Conservation (phyloP, 2,329 filamentous ascomycete species). For the Chaetomiaceae sp. region DNA sequence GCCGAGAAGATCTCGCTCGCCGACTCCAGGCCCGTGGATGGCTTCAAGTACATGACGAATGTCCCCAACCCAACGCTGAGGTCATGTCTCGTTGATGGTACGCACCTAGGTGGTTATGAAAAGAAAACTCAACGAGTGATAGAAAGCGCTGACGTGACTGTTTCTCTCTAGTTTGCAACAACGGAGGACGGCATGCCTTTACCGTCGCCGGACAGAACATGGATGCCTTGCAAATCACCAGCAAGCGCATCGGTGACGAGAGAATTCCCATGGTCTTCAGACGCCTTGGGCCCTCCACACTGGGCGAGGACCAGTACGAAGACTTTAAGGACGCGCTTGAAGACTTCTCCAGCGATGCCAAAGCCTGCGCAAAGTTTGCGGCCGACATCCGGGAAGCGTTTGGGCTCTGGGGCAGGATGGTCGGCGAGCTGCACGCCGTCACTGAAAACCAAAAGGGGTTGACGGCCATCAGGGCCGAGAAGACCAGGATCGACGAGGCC, state of each 20-base stretch:
- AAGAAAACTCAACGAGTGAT: not conserved
- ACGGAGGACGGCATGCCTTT: not conserved
- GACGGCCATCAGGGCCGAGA: not conserved
- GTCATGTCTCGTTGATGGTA: not conserved
- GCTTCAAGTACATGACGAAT: not conserved
- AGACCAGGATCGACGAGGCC: not conserved
- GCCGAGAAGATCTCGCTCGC: not conserved
- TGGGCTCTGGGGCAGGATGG: not conserved
- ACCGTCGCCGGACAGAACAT: not conserved
- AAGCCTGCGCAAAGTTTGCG: not conserved
- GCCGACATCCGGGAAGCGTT: not conserved
- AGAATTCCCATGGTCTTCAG: not conserved
- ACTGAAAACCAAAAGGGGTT: not conserved
- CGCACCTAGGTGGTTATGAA: not conserved
- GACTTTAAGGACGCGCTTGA: not conserved
- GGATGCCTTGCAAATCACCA: not conserved
- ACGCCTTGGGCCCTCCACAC: not conserved
- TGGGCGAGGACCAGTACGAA: not conserved
- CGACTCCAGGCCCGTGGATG: not conserved
- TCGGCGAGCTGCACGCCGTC: not conserved
- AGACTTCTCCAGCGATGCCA: not conserved
- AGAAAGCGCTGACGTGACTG: not conserved
- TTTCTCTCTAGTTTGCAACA: not conserved
- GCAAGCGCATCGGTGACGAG: not conserved
- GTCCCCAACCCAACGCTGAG: not conserved